These are phyloP conservation scores for Metarhizium sp. DNA, from an alignment of 2,329 filamentous ascomycete genomes.

Conservation along the genomic window DNA sequence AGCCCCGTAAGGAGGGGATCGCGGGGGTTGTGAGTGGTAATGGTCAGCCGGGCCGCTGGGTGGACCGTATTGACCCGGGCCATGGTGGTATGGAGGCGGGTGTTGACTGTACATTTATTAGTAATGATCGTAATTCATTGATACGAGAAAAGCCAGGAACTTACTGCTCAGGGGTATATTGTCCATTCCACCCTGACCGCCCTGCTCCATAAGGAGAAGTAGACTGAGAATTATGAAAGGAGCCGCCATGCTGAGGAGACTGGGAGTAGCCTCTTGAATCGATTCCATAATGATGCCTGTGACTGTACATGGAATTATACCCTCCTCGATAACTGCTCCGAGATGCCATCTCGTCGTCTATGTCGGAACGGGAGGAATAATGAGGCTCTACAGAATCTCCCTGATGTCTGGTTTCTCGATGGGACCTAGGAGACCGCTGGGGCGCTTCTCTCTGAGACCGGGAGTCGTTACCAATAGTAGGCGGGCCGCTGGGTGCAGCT, in stretches of 20 bases:
- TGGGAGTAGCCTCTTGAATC: constrained; percentile 29
- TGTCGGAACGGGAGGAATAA: constrained; percentile 37
- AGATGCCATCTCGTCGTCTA: constrained; percentile 40
- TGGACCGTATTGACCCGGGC: constrained; percentile 35
- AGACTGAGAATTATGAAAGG: constrained; percentile 35
- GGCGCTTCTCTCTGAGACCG: constrained; percentile 6
- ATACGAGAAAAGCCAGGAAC: constrained; percentile 10
- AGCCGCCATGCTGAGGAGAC: constrained; percentile 32
- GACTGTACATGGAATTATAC: constrained; percentile 28
- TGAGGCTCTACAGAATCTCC: constrained; percentile 19
- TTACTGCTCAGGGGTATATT: constrained; percentile 32
- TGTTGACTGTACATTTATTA: constrained; percentile 33
- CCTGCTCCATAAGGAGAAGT: constrained; percentile 32
- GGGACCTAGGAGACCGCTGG: constrained; percentile 17
- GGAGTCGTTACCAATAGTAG: neutral
- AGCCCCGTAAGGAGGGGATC: constrained; percentile 45
- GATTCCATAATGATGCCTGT: constrained; percentile 26
- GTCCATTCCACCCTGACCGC: constrained; percentile 29
- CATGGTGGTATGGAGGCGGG: constrained; percentile 49
- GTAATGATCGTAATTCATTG: neutral
- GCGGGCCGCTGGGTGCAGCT: constrained; percentile 7
- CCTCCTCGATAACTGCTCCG: constrained; percentile 33
- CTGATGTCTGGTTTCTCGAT: constrained; percentile 19
- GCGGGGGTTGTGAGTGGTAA: constrained; percentile 38
- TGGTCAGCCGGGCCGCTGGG: constrained; percentile 44